Evolutionary conservation across 495 filamentous ascomycete species (phyloP).

Genomic region (Xylaria palmicola): DNA sequence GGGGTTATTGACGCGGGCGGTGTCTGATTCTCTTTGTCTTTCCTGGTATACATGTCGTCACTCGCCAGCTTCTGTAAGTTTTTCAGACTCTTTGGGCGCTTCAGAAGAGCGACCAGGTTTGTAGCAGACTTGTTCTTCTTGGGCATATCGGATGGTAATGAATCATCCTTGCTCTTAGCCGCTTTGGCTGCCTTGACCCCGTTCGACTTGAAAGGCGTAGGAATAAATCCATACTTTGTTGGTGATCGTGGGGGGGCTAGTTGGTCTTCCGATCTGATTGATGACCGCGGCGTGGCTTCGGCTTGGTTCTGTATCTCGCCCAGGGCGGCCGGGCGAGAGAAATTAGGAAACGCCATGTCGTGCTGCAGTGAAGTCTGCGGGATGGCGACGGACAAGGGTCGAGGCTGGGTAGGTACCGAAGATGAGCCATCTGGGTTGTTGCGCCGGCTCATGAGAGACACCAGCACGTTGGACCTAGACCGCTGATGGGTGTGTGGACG

Average conservation of each 20-base stretch:
- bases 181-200: conserved; percentile 46
- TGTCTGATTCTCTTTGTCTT: conserved; percentile 78
- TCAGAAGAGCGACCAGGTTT: conserved; percentile 66
- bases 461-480: conserved; percentile 59
- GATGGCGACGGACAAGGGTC: conserved; percentile 24
- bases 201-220: conserved; percentile 63
- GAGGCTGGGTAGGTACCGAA: conserved; percentile 35
- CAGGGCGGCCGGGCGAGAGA: conserved; percentile 41
- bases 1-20: conserved; percentile 45
- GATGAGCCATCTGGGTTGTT: conserved; percentile 47
- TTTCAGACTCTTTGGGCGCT: conserved; percentile 60
- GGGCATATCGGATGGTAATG: conserved; percentile 53
- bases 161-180: conserved; percentile 34
- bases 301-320: conserved; percentile 53
- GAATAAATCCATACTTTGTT: conserved; percentile 65
- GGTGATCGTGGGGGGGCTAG: conserved; percentile 41
- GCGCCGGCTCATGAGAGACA: conserved; percentile 55
- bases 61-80: conserved; percentile 43
- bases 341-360: conserved; percentile 25
- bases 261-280: conserved; percentile 33
- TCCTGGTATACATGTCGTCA: conserved; percentile 41
- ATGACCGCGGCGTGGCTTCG: conserved; percentile 35
- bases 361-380: conserved; percentile 22
- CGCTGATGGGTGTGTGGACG: conserved; percentile 36
- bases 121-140: conserved; percentile 86